Evolutionary conservation across 1,284 basidiomycete species (phyloP), one percentile per base, ranked within the genome.

Genomic region (Takashimella koratensis): DNA sequence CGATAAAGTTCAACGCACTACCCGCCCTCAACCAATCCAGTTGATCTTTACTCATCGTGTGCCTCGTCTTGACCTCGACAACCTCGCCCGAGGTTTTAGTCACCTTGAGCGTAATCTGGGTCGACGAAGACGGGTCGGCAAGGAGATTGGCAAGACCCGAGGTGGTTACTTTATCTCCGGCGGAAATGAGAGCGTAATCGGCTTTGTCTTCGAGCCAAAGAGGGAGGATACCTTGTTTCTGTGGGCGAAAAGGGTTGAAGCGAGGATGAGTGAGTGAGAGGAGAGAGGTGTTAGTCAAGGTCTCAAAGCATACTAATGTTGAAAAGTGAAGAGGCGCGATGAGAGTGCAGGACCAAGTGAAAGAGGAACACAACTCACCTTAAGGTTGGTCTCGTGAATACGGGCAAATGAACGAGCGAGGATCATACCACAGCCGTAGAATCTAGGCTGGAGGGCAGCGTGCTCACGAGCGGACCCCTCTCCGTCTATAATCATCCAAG

Each of bases 381-480:
- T 96, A 57, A 97, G 79, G 77, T 98, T 98, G 12, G 94, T 97
- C 78, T 98, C 92, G 77, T 99, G 96, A 58, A 99, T 99, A 60
- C 96, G 88, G 59, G 96, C 96, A 67, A 99, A 98, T 2, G 93
- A 97, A 27, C 92, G 82, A 0, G 90, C 88, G 51, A 93, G 75
- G 65, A 94, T 91, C 78, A 91, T 78, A 5, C 81, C 83, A 66
- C 89, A 91, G 24, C 90, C 89, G 68, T 96, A 95, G 79, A 95
- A 96, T 13, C 96, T 84, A 46, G 95, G 96, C 73, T 98, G 96
- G 27, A 98, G 81, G 13, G 94, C 93, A 27, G 96, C 96, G 75
- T 98, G 96, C 76, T 98, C 96, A 56, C 96, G 84, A 5, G 76
- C 76, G 21, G 74, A 73, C 25, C 95, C 96, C 75, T 99, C 96